Base-by-base conservation (phyloP, 768 basidiomycete species). In the Mycena venus region DNA sequence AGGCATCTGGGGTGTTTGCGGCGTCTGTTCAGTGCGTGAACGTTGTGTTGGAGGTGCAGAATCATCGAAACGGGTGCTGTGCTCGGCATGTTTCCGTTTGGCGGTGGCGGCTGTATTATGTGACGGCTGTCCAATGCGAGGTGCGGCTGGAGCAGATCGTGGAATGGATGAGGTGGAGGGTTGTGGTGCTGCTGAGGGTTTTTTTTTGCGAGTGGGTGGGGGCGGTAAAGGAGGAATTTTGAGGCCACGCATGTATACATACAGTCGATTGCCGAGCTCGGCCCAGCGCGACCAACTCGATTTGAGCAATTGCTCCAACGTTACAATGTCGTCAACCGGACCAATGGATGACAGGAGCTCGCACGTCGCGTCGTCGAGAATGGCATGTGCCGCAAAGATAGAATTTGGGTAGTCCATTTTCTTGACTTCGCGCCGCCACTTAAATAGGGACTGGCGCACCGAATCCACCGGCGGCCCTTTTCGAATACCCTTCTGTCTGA, bases 281-380 rank as follows among this genome's bases (percentile, higher is more conserved):
- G n/a, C n/a, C n/a, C n/a, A n/a, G n/a, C n/a, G n/a, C n/a, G n/a
- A 53, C 68, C 68, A 70, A 21, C 68, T 40, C 0, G 56, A 58
- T n/a, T 11, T 0, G 12, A 70, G 68, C 1, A 53, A 36, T 21
- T 62, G 59, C 8, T 38, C 0, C 0, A 62, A 23, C 4, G 12
- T 27, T 1, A 27, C 68, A 7, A 70, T 27, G 32, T 2, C 21
- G 12, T 62, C 25, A 25, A 70, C 17, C 1, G 59, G 68, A 1
- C 68, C 60, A 0, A 70, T 15, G 2, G 60, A 53, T 0, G 59
- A 23, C 0, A 70, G 38, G 0, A 62, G 49, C 36, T 70, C 68
- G 38, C 68, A 70, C 1, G 60, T 62, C 32, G 47, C 60, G 14
- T 70, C 68, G 25, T 70, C 68, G 12, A 70, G 49, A 12, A 70